phyloP scores from a whole-genome alignment of 257 asterid species.

The Avicennia marina region DNA sequence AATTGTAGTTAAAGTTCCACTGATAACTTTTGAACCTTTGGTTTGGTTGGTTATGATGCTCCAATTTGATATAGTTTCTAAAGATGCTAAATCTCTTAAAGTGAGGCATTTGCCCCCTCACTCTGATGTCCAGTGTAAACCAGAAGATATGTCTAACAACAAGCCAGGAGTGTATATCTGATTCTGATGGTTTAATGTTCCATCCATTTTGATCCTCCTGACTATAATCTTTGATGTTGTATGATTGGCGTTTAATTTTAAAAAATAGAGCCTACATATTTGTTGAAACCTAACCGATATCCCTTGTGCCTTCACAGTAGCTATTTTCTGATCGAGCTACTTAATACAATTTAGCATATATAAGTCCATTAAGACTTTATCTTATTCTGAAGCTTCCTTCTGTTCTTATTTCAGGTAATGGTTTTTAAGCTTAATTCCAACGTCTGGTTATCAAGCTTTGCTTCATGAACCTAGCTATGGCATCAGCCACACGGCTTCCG shows the following conservation, averaged over 20 bases:
- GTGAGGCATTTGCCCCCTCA: too few species aligned
- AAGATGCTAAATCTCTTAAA: neutral
- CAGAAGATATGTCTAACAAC: neutral
- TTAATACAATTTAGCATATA: too few species aligned
- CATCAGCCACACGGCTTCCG: constrained; percentile 37
- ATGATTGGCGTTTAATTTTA: neutral
- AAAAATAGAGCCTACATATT: neutral
- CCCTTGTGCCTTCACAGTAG: neutral
- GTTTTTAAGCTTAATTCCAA: constrained; percentile 4
- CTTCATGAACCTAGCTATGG: constrained; percentile 37
- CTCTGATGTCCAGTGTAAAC: too few species aligned
- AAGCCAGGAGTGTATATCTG: neutral
- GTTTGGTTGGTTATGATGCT: neutral
- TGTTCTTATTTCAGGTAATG: constrained; percentile 33
- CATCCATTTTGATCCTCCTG: neutral
- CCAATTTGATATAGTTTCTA: neutral
- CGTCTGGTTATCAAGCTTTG: constrained; percentile 15
- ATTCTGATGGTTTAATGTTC: neutral
- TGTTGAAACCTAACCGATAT: neutral
- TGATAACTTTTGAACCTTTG: neutral
- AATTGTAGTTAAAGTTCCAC: neutral
- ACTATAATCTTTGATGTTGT: neutral
- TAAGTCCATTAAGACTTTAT: too few species aligned
- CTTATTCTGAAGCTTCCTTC: constrained; percentile 18
- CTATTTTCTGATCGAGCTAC: neutral